A percentile compares a stretch with the other conserved stretches of the same genome.
Evolutionary conservation across 441 rosid species (phyloP).

Genomic region (Omphalea diandra): DNA sequence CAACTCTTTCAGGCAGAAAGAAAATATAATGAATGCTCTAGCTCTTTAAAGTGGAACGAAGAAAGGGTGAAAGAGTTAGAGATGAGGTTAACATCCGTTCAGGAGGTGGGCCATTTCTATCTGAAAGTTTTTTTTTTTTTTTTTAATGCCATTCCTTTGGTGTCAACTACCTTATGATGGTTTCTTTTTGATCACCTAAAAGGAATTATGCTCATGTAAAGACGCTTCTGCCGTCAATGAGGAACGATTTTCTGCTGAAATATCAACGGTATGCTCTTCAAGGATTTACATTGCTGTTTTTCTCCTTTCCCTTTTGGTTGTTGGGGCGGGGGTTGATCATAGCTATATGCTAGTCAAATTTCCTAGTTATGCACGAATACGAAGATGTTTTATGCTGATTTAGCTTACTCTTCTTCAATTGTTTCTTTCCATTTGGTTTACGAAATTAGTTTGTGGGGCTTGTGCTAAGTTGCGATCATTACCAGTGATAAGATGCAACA

Average conservation of each 20-base stretch:
- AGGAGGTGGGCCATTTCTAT: constrained; percentile 48
- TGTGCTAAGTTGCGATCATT: not conserved
- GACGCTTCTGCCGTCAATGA: constrained; percentile 71
- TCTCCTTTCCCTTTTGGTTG: no score
- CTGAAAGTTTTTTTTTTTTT: not conserved
- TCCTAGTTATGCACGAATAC: not conserved
- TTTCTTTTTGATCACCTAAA: constrained; percentile 23
- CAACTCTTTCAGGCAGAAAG: constrained; percentile 51
- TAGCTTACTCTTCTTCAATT: not conserved
- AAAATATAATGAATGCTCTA: constrained; percentile 56
- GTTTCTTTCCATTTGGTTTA: not conserved
- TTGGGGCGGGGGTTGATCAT: not conserved
- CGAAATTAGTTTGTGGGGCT: not conserved
- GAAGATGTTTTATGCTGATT: not conserved
- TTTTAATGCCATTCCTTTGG: constrained; percentile 15
- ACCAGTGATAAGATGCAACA: not conserved
- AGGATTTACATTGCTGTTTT: not conserved
- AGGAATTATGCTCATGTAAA: constrained; percentile 76
- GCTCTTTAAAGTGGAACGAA: constrained; percentile 69
- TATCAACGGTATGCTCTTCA: constrained; percentile 64
- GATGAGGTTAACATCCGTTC: constrained; percentile 47
- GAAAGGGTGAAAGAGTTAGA: constrained; percentile 83
- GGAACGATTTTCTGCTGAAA: constrained; percentile 68
- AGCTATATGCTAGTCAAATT: no score
- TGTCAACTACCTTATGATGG: constrained; percentile 15